Evolutionary conservation across 2,329 filamentous ascomycete species (phyloP), one percentile per base, ranked within the genome.

Genomic region (Aspergillus fischeri): DNA sequence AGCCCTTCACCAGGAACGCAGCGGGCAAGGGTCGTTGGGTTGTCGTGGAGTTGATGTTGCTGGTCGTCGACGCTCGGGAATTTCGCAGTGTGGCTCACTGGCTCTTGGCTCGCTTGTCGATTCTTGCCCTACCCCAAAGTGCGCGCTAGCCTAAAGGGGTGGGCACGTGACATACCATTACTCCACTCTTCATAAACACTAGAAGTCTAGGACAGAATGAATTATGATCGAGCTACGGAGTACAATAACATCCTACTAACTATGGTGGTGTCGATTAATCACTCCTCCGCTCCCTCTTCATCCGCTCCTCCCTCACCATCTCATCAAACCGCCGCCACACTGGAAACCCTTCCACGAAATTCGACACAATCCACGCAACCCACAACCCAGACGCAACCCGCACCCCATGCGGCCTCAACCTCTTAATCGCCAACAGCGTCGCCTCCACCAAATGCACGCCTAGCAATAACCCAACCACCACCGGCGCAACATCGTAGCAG

Each of bases 361-460:
- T 77, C 49, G 76, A 79, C 2, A 68, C 68, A n/a, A 79, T 66
- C 84, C 84, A 87, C 29, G 67, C 65, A 76, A 80, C 83, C 78
- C 81, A 87, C 17, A 81, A 53, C 5, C 63, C 60, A 51, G 79
- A 80, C 24, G 78, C 70, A 42, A 77, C 59, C 27, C 77, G 77
- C 51, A 86, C 77, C n/a, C 78, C 78, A 71, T 86, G 78, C 59
- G 71, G 80, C 54, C 69, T 70, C 69, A 86, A 67, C 60, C 78
- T 77, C 53, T 65, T 73, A 11, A 70, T 61, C 6, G 73, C 73
- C 71, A 86, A 77, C 54, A 69, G 56, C 48, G 75, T 74, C n/a
- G 80, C 75, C 77, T 97, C 93, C 3, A 73, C 57, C 0, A 79
- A 24, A 73, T 97, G 93, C 11, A 91, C 81, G 0, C 67, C 77